Conservation (phyloP, 1,139 yeast species). For the Diutina scorzettiae region DNA sequence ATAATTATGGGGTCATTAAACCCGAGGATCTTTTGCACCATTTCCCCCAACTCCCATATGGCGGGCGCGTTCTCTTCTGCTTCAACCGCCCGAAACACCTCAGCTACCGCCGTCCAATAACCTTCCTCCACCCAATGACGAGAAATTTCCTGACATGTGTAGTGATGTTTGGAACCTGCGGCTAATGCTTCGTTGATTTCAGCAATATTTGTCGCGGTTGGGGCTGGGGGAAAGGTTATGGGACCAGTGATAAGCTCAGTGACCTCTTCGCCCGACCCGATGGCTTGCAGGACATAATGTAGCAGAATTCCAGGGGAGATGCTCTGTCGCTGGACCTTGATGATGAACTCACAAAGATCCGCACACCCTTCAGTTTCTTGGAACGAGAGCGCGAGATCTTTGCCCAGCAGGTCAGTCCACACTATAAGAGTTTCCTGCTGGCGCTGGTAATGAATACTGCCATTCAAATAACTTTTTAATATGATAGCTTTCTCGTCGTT, state of each 20-base stretch:
- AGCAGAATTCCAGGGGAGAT: slow-evolving; percentile 60
- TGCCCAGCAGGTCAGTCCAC: slow-evolving; percentile 77
- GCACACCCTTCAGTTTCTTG: slow-evolving; percentile 91
- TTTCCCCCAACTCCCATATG: slow-evolving; percentile 57
- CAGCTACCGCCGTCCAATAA: slow-evolving; percentile 42
- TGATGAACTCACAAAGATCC: slow-evolving; percentile 67
- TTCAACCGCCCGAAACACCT: slow-evolving; percentile 48
- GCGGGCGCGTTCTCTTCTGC: slow-evolving; percentile 32
- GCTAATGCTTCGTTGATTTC: slow-evolving; percentile 39
- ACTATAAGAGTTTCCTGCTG: slow-evolving; percentile 92
- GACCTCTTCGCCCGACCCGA: slow-evolving; percentile 28
- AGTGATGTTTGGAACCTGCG: slow-evolving; percentile 47
- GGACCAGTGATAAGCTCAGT: slow-evolving; percentile 80
- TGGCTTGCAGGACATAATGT: slow-evolving; percentile 54
- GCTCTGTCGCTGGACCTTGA: slow-evolving; percentile 48
- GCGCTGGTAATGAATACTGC: slow-evolving; percentile 74
- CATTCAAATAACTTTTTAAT: slow-evolving; percentile 55
- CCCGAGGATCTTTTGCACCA: slow-evolving; percentile 54
- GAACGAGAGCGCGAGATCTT: slow-evolving; percentile 81
- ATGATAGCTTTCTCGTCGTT: slow-evolving; percentile 45
- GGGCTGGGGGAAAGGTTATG: slow-evolving; percentile 49
- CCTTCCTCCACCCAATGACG: slow-evolving; percentile 36
- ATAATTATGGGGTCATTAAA: slow-evolving; percentile 62
- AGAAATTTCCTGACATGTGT: slow-evolving; percentile 40
- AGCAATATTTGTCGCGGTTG: slow-evolving; percentile 35